A percentile compares a stretch with the other conserved stretches of the same genome.
Conservation (phyloP, 2,329 filamentous ascomycete genomes). For the Coniochaeta sp. region DNA sequence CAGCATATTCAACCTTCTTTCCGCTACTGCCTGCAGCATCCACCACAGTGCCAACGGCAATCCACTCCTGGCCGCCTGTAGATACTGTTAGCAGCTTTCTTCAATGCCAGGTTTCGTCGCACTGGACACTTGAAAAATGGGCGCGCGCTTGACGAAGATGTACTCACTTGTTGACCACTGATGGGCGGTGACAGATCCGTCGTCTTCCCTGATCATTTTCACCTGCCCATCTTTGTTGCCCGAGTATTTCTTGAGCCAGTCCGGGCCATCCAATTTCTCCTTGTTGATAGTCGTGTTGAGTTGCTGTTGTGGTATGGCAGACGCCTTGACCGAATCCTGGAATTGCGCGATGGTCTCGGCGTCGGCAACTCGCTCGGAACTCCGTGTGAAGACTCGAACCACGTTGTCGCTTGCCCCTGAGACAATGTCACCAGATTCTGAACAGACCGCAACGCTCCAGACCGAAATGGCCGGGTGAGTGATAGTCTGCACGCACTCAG, state of each 20-base stretch:
- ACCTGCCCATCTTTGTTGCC: conserved; percentile 97
- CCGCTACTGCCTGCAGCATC: conserved; percentile 79
- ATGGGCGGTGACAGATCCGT: conserved; percentile 79
- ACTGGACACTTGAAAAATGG: background rate
- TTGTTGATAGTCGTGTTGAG: conserved; percentile 73
- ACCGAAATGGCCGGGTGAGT: conserved; percentile 96
- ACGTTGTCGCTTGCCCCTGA: conserved; percentile 85
- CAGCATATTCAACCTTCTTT: conserved; percentile 67
- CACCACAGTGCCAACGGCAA: conserved; percentile 89
- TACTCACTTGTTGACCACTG: conserved; percentile 63
- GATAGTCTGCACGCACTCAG: conserved; percentile 85
- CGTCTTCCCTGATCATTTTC: conserved; percentile 77
- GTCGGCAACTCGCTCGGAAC: conserved; percentile 61
- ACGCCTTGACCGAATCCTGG: conserved; percentile 73
- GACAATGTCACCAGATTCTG: conserved; percentile 84
- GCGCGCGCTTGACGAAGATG: background rate
- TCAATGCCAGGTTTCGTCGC: background rate
- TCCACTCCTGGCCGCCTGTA: conserved; percentile 61
- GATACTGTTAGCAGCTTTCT: background rate
- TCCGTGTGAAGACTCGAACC: conserved; percentile 76
- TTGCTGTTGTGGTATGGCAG: conserved; percentile 82
- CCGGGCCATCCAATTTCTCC: conserved; percentile 80
- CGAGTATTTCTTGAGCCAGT: conserved; percentile 72
- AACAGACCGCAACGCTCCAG: conserved; percentile 81
- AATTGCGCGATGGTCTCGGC: conserved; percentile 64